These are phyloP conservation scores for Ilyonectria robusta DNA, from an alignment of 2,329 filamentous ascomycete species.

Conservation along the genomic window DNA sequence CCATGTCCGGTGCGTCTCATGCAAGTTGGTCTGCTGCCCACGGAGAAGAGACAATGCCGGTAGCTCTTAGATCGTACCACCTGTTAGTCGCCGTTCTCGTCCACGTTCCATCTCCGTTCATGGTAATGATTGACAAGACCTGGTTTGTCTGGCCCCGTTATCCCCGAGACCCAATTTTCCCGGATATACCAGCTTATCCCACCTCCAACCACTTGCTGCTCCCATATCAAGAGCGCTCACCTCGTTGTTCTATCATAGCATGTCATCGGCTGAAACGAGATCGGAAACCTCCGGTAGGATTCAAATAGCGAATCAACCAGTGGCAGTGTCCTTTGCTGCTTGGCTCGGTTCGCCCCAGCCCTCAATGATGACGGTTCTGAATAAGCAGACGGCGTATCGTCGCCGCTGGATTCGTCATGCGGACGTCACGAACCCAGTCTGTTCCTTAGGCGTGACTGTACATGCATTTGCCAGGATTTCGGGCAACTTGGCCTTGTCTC, in stretches of 20 bases:
- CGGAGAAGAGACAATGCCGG: constrained; percentile 3
- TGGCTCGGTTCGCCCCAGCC: neutral
- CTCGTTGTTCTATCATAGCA: neutral
- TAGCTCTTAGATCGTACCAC: constrained; percentile 8
- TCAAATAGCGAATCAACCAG: neutral
- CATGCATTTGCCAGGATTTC: constrained; percentile 8
- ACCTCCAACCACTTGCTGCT: neutral
- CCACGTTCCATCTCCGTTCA: too few relatives aligned
- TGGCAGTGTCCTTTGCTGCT: neutral
- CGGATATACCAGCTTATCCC: constrained; percentile 14
- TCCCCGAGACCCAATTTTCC: constrained; percentile 15
- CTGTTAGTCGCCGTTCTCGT: neutral
- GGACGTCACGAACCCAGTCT: neutral
- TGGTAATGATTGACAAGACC: neutral
- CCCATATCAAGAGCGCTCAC: too few relatives aligned
- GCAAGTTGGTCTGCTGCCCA: neutral
- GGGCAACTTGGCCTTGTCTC: neutral
- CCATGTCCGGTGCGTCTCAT: constrained; percentile 8
- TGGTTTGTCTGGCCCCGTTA: neutral
- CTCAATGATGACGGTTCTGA: neutral
- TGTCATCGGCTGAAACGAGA: constrained; percentile 1
- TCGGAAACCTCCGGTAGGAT: constrained; percentile 13
- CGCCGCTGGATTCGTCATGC: neutral
- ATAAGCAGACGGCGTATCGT: constrained; percentile 6
- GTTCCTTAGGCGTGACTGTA: neutral